Evolutionary conservation across 2,329 filamentous ascomycete genomes (phyloP).

Genomic region (Rugonectria rugulosa): DNA sequence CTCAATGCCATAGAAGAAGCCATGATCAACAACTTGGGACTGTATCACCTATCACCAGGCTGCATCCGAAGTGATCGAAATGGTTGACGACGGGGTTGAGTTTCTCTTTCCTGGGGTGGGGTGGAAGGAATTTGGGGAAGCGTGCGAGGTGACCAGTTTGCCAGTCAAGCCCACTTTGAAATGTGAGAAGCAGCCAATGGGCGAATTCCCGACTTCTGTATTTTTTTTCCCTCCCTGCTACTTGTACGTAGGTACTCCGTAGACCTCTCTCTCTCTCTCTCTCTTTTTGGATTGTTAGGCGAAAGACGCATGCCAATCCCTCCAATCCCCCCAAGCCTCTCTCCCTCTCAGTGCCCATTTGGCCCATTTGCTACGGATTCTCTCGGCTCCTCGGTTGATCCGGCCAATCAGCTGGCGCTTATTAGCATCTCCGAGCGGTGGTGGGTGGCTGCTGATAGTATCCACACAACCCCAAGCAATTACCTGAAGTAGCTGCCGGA

Average conservation of each 20-base stretch:
- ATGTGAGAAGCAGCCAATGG: too few species aligned
- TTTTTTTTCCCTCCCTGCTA: not conserved
- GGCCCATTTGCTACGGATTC: constrained; percentile 37
- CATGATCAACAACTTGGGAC: constrained; percentile 52
- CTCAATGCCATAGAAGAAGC: constrained; percentile 72
- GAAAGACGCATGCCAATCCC: constrained; percentile 15
- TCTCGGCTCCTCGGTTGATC: constrained; percentile 47
- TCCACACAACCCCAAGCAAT: constrained; percentile 8
- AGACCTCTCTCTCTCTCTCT: too few species aligned
- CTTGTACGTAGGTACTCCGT: too few species aligned
- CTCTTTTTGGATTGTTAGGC: constrained; percentile 18
- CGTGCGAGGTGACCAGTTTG: constrained; percentile 19
- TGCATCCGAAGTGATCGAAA: constrained; percentile 42
- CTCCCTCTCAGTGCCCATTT: too few species aligned
- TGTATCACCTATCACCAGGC: constrained; percentile 41
- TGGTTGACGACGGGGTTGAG: constrained; percentile 38
- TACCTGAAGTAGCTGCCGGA: constrained; percentile 5
- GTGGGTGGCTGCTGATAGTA: too few species aligned
- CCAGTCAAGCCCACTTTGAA: too few species aligned
- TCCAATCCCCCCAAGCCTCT: too few species aligned
- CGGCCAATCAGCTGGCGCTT: constrained; percentile 44
- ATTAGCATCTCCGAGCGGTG: constrained; percentile 39
- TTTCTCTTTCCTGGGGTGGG: constrained; percentile 35
- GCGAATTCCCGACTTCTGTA: constrained; percentile 29
- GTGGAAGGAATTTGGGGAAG: constrained; percentile 17